These are phyloP conservation scores for Trichocladium antarcticum DNA, from an alignment of 495 filamentous ascomycete genomes.

Conservation along the genomic window DNA sequence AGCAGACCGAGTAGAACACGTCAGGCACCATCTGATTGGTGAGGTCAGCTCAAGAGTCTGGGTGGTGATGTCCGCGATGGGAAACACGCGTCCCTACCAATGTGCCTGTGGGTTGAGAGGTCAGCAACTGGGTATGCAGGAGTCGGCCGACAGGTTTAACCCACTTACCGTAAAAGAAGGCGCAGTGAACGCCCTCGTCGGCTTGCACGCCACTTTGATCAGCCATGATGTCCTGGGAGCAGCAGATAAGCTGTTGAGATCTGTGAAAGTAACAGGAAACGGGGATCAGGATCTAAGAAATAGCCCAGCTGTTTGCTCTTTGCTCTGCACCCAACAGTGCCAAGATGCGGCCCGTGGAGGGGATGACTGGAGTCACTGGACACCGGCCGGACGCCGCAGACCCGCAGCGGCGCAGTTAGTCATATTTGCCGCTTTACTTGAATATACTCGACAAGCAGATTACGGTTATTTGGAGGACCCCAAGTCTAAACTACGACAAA, in stretches of 20 bases:
- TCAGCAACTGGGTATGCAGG: background rate
- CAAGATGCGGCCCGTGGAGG: no score
- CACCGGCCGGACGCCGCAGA: no score
- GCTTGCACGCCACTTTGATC: background rate
- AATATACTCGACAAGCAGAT: no score
- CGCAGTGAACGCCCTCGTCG: constrained; percentile 31
- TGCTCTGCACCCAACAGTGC: no score
- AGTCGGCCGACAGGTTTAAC: background rate
- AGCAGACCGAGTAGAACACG: constrained; percentile 74
- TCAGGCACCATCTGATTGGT: constrained; percentile 59
- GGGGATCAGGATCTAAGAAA: no score
- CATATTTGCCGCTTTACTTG: no score
- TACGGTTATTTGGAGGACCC: no score
- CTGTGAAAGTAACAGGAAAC: background rate
- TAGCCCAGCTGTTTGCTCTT: no score
- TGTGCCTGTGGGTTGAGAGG: constrained; percentile 26
- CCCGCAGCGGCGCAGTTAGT: no score
- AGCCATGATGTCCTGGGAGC: constrained; percentile 1
- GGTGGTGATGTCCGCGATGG: constrained; percentile 19
- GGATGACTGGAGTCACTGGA: no score
- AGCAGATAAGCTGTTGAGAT: no score
- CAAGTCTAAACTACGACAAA: no score
- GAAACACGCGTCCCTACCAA: constrained; percentile 12
- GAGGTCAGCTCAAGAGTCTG: background rate
- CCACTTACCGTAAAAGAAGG: constrained; percentile 57